A percentile compares a stretch with the other conserved stretches of the same genome.
phyloP scores from a whole-genome alignment of 2,329 filamentous ascomycete species.

The Huntiella decipiens region DNA sequence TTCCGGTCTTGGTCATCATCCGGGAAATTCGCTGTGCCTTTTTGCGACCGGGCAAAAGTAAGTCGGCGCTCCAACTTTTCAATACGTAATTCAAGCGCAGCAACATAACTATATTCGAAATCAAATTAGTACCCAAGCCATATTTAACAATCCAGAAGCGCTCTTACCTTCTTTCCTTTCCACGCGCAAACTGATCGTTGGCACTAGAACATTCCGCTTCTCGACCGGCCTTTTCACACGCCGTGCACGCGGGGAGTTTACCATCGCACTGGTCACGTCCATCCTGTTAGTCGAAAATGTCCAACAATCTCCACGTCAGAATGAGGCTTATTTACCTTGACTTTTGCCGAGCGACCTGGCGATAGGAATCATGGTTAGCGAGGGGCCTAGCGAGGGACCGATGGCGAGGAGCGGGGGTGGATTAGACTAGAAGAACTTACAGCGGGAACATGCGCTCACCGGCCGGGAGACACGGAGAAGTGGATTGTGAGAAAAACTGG shows the following conservation, averaged over 20 bases:
- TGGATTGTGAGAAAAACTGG: constrained; percentile 34
- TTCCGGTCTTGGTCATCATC: constrained; percentile 33
- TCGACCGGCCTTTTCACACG: constrained; percentile 80
- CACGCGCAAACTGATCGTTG: constrained; percentile 86
- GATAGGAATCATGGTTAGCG: not conserved
- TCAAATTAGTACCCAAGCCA: not conserved
- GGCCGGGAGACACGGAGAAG: constrained; percentile 57
- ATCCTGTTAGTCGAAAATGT: not conserved
- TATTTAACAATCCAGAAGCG: not conserved
- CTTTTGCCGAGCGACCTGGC: constrained; percentile 68
- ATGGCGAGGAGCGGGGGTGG: not conserved
- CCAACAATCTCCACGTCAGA: constrained; percentile 3
- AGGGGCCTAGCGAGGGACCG: not conserved
- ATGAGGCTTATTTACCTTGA: constrained; percentile 40
- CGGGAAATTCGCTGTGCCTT: constrained; percentile 45
- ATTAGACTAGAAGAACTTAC: constrained; percentile 20
- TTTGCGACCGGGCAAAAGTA: constrained; percentile 48
- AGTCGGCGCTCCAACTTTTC: constrained; percentile 73
- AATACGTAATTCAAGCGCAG: constrained; percentile 77
- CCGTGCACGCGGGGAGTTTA: constrained; percentile 84
- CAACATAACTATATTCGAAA: constrained; percentile 51
- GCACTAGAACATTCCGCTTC: constrained; percentile 78
- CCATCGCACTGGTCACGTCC: constrained; percentile 55
- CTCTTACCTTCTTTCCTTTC: constrained; percentile 69
- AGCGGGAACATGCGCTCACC: constrained; percentile 63